Conservation (phyloP, 2,329 filamentous ascomycete species). For the Tothia fuscella region DNA sequence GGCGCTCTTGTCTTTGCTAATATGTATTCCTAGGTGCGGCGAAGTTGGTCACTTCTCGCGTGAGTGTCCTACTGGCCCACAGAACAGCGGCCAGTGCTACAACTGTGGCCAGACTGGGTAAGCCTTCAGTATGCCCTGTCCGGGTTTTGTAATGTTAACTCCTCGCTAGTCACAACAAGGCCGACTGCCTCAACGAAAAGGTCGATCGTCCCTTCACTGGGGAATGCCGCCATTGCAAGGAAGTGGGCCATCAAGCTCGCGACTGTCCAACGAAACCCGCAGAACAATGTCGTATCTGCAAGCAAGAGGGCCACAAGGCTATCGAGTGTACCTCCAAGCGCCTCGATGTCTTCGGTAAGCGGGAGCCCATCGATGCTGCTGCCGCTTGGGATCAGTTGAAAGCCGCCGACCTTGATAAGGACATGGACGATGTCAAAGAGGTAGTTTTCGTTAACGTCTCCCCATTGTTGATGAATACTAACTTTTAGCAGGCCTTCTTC, state of each 20-base stretch:
- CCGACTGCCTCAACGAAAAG: constrained; percentile 47
- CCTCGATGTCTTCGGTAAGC: constrained; percentile 14
- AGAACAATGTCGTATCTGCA: constrained; percentile 42
- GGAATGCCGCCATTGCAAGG: constrained; percentile 46
- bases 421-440: constrained; percentile 39
- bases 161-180: constrained; percentile 44
- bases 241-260: constrained; percentile 43
- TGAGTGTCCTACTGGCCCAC: constrained; percentile 32
- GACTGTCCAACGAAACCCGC: constrained; percentile 52
- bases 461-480: not conserved
- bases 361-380: constrained; percentile 34
- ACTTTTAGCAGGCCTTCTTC: constrained; percentile 4
- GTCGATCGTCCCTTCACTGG: constrained; percentile 42
- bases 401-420: constrained; percentile 34
- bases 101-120: constrained; percentile 47
- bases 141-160: not conserved
- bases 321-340: constrained; percentile 35
- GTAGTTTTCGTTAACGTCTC: constrained; percentile 19
- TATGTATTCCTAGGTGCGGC: constrained; percentile 24
- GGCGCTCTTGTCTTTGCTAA: not conserved
- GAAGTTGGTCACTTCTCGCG: constrained; percentile 34
- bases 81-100: constrained; percentile 41
- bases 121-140: constrained; percentile 12
- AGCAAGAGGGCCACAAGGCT: constrained; percentile 34
- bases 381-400: constrained; percentile 40